These are phyloP conservation scores for Apostasia shenzhenica DNA, from an alignment of 106 monocot genomes.

Conservation along the genomic window DNA sequence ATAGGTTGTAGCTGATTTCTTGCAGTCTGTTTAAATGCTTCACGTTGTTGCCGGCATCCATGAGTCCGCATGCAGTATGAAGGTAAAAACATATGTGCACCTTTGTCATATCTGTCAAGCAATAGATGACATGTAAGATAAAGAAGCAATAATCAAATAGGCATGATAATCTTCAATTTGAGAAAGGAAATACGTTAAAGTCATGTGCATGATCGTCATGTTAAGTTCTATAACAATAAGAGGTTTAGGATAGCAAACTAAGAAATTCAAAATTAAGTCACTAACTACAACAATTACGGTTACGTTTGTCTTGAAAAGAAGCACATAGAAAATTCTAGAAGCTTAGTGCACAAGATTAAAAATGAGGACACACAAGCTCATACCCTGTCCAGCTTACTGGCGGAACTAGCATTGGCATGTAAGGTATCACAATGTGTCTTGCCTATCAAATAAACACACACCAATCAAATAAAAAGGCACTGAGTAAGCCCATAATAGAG, in stretches of 20 bases:
- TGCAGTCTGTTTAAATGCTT: slow-evolving; percentile 64
- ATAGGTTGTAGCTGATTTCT: slow-evolving; percentile 50
- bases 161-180: background rate
- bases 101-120: slow-evolving; percentile 71
- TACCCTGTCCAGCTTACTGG: slow-evolving; percentile 81
- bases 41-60: slow-evolving; percentile 71
- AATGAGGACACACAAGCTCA: background rate
- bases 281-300: too few species aligned
- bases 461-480: background rate
- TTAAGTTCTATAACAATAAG: background rate
- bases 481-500: background rate
- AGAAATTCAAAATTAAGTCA: too few species aligned
- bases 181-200: background rate
- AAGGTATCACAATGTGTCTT: slow-evolving; percentile 83
- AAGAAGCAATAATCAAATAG: background rate
- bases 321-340: too few species aligned
- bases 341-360: too few species aligned
- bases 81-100: slow-evolving; percentile 74
- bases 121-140: background rate
- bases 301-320: too few species aligned
- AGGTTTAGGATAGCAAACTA: background rate
- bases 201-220: background rate
- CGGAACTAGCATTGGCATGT: slow-evolving; percentile 86
- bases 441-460: slow-evolving; percentile 41
- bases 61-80: slow-evolving; percentile 79